Base-by-base conservation (phyloP, 192 early-diverging fungal genomes). In the Umbelopsis isabellina region DNA sequence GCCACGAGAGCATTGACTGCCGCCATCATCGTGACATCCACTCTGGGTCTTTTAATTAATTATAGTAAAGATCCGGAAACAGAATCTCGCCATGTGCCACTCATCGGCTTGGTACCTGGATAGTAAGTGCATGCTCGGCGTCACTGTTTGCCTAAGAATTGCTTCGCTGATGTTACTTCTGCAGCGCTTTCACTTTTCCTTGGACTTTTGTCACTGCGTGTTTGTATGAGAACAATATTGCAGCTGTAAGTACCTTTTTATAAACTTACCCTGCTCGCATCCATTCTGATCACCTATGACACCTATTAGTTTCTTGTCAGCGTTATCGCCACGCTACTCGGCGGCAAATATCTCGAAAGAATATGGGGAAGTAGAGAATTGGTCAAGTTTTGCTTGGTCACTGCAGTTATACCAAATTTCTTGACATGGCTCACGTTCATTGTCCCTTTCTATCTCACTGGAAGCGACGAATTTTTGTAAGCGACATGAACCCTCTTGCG, bases 271-370 rank as follows among this genome's bases (percentile, higher is more conserved):
- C 5, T 33, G 61, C 22, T 35, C 18, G 6, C 37, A 41, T 41
- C 53, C 49, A 35, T 65, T 65, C 49, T n/a, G 64, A 45, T 23
- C 15, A 65, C 44, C 16, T 49, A 18, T 22, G 20, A 16, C 33
- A 18, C 35, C 49, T 25, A 41, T 49, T 82, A 88, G 81, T 75
- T 84, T 48, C 13, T 84, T 30, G 73, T 72, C 44, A 84, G 83
- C 72, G 23, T 71, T 5, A 48, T 75, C 2, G 68, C 74, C 10
- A 66, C 90, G 4, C 64, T 89, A 18, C 72, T 85, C 15, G 74
- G 81, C 69, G 95, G 94, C 46, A 84, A 88, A 71, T 97, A 94
- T 75, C 82, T 97, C 72, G 97, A 96, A 75, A 82, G 86, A 22
- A 85, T 86, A 66, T 98, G 94, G 93, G 94, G 94, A 11, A 79